phyloP scores from a whole-genome alignment of 139 green algal genomes.

The Picochlorum sp. region DNA sequence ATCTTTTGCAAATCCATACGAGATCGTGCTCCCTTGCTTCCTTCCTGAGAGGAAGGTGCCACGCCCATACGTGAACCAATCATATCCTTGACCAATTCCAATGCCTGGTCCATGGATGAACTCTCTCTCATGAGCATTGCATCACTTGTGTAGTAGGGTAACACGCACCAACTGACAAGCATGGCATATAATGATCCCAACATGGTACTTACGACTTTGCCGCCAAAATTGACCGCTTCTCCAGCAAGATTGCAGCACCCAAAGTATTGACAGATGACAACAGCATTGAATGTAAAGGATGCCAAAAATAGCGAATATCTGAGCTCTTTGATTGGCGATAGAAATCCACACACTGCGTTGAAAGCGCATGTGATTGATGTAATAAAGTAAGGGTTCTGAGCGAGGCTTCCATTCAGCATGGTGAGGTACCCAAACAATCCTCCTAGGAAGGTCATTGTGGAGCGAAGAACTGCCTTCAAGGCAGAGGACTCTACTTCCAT shows the following conservation, averaged over 20 bases:
- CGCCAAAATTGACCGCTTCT: constrained; percentile 1
- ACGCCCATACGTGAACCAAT: neutral
- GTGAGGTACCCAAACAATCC: constrained; percentile 8
- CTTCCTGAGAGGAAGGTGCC: too few species aligned
- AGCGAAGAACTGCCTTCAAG: constrained; percentile 11
- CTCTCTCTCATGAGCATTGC: constrained; percentile 10
- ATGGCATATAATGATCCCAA: constrained; percentile 11
- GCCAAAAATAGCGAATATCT: constrained; percentile 19
- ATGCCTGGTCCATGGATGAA: neutral
- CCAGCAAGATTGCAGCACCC: constrained; percentile 18
- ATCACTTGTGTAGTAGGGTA: constrained; percentile 7
- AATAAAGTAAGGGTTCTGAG: constrained; percentile 18
- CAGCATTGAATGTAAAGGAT: constrained; percentile 14
- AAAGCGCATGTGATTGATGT: neutral
- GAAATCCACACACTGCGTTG: constrained; percentile 6
- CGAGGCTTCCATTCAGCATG: constrained; percentile 20
- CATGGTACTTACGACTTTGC: constrained; percentile 14
- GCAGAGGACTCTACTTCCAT: constrained; percentile 14
- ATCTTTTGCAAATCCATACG: neutral
- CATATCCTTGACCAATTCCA: neutral
- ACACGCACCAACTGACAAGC: constrained; percentile 3
- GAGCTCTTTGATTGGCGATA: constrained; percentile 6
- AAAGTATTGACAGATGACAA: constrained; percentile 20
- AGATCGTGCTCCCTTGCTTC: too few species aligned
- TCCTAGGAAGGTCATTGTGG: constrained; percentile 8